phyloP scores from a whole-genome alignment of 2,329 filamentous ascomycete species.

The Magnaporthiopsis incrustans region DNA sequence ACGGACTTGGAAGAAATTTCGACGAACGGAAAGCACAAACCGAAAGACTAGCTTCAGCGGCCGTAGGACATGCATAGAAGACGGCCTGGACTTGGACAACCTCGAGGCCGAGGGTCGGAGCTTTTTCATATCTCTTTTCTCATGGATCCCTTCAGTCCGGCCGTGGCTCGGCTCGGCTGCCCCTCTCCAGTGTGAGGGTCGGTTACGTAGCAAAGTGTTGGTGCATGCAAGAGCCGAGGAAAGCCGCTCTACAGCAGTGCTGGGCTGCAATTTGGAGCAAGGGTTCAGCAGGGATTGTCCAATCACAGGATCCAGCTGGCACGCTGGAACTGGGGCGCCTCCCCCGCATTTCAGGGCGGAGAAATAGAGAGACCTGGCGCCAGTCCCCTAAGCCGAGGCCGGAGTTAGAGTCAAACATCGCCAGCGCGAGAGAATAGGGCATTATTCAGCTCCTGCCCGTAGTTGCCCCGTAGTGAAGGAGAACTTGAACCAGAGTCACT shows the following conservation, averaged over 20 bases:
- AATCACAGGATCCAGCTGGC: neutral
- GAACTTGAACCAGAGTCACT: too few relatives aligned
- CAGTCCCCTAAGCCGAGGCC: neutral
- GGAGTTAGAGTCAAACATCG: too few relatives aligned
- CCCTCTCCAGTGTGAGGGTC: neutral
- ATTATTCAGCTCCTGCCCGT: neutral
- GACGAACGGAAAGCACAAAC: neutral
- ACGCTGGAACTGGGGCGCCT: neutral
- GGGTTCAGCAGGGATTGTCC: neutral
- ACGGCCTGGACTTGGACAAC: too few relatives aligned
- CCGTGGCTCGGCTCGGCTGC: too few relatives aligned
- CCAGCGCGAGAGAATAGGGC: neutral
- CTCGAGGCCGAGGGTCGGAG: neutral
- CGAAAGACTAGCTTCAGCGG: neutral
- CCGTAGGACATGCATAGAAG: neutral
- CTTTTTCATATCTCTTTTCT: neutral
- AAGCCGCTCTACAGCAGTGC: conserved; percentile 11
- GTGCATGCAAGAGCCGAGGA: conserved; percentile 12
- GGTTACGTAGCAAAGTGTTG: too few relatives aligned
- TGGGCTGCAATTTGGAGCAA: neutral
- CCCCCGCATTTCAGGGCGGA: neutral
- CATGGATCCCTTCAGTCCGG: neutral
- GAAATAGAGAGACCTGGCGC: neutral
- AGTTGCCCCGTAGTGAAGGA: neutral
- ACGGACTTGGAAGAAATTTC: neutral